Evolutionary conservation across 441 rosid genomes (phyloP).

Genomic region (Euphorbia corollata): DNA sequence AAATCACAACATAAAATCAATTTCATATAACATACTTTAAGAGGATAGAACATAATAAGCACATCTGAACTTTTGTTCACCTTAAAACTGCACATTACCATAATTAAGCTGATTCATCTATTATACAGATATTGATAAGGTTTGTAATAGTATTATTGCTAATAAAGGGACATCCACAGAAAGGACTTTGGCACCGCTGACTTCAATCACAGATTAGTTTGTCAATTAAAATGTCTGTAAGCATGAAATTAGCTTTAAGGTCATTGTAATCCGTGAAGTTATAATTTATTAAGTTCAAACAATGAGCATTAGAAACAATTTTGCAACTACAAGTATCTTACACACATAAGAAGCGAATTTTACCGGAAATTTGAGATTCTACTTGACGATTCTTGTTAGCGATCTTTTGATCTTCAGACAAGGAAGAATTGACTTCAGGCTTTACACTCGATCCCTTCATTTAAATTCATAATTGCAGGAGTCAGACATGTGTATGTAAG

Average conservation of each 20-base stretch:
- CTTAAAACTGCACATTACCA: not conserved
- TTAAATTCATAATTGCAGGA: constrained; percentile 3
- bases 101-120: not conserved
- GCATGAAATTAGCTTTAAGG: not conserved
- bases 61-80: not conserved
- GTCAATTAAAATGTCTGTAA: not conserved
- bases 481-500: not conserved
- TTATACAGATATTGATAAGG: not conserved
- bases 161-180: not conserved
- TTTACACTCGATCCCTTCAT: constrained; percentile 42
- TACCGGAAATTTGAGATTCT: constrained; percentile 44
- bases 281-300: not conserved
- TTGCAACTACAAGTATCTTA: not conserved
- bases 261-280: not conserved
- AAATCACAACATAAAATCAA: not conserved
- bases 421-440: constrained; percentile 46
- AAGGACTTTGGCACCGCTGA: not conserved
- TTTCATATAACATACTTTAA: not conserved
- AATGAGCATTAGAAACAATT: not conserved
- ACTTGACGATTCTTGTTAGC: constrained; percentile 23
- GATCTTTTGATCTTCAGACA: constrained; percentile 31
- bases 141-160: not conserved
- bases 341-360: not conserved
- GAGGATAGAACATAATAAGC: too few species aligned
- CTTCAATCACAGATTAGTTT: not conserved